Evolutionary conservation across 2,329 filamentous ascomycete species (phyloP).

Genomic region (Aspergillus fumigatus): DNA sequence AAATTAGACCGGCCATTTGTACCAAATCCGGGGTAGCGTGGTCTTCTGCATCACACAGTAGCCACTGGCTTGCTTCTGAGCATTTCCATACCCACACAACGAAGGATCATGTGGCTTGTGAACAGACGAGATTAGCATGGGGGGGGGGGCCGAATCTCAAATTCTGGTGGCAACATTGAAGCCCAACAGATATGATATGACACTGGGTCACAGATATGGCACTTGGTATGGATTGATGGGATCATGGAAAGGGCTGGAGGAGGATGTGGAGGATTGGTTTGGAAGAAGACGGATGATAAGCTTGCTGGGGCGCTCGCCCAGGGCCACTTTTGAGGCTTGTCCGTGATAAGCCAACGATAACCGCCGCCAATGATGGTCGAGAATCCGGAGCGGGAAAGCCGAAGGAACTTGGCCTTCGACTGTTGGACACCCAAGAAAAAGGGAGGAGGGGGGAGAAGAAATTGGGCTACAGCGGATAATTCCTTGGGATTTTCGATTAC

Average conservation of each 20-base stretch:
- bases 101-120: background rate
- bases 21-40: background rate
- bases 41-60: background rate
- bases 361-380: background rate
- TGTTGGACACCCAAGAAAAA: too few species aligned
- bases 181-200: background rate
- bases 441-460: too few species aligned
- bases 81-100: background rate
- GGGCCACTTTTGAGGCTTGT: background rate
- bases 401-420: background rate
- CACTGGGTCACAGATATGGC: background rate
- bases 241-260: background rate
- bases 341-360: background rate
- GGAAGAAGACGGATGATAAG: background rate
- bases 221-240: background rate
- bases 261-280: background rate
- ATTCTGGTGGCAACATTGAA: background rate
- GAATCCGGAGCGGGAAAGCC: background rate
- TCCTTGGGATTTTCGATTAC: background rate
- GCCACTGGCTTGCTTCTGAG: background rate
- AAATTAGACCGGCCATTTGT: background rate
- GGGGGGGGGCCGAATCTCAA: background rate
- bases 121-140: background rate
- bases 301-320: background rate
- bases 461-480: background rate